Conservation (phyloP, 2,329 filamentous ascomycete species). For the Penicillium sp. region DNA sequence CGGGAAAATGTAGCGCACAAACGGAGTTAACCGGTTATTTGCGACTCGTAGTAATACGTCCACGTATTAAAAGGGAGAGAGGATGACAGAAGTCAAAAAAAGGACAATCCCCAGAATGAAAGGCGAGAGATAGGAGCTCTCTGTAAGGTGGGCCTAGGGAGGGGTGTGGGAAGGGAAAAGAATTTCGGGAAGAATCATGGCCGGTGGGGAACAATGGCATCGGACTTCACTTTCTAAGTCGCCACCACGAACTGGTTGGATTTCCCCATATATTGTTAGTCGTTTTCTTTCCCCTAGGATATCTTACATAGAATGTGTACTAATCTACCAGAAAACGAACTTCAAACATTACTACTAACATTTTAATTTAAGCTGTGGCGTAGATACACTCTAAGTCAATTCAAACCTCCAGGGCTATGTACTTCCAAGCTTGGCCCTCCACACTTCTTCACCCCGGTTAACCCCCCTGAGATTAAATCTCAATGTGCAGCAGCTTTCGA, state of each 20-base stretch:
- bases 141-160: slow-evolving; percentile 19
- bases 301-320: neutral
- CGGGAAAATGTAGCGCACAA: slow-evolving; percentile 25
- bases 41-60: slow-evolving; percentile 12
- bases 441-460: neutral
- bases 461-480: slow-evolving; percentile 13
- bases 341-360: neutral
- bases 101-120: slow-evolving; percentile 23
- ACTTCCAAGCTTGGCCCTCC: neutral
- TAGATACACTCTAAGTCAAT: neutral
- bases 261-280: neutral
- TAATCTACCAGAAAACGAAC: neutral
- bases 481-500: slow-evolving; percentile 31
- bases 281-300: neutral
- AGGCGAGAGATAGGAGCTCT: slow-evolving; percentile 13
- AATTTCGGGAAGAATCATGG: slow-evolving; percentile 30
- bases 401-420: neutral
- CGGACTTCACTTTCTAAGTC: slow-evolving; percentile 19
- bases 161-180: slow-evolving; percentile 21
- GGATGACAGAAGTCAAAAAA: neutral
- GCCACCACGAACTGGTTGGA: neutral
- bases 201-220: slow-evolving; percentile 23
- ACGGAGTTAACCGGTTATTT: slow-evolving; percentile 31
- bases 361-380: neutral
- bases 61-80: neutral